phyloP scores from a whole-genome alignment of 169 alveolate genomes.

The Eimeria nieschulzi region DNA sequence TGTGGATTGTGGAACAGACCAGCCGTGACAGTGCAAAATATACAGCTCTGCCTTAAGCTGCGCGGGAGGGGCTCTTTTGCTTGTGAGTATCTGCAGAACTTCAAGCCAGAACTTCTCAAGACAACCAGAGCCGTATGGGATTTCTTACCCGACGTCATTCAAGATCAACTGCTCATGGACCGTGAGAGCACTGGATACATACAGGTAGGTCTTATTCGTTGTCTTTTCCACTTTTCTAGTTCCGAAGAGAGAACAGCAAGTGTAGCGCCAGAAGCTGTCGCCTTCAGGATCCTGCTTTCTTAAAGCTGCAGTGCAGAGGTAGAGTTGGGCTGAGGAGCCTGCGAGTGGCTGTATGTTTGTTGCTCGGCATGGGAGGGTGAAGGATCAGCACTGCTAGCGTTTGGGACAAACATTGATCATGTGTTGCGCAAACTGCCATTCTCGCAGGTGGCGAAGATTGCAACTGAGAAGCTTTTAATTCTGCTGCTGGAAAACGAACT shows the following conservation, averaged over 20 bases:
- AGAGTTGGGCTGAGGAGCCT: no score
- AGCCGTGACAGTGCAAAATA: no score
- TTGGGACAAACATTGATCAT: no score
- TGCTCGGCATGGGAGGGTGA: not conserved
- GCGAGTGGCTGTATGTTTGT: not conserved
- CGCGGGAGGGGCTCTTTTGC: no score
- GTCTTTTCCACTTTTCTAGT: no score
- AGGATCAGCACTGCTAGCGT: no score
- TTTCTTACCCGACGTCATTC: conserved; percentile 93
- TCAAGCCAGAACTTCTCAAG: conserved; percentile 65
- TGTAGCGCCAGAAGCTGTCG: no score
- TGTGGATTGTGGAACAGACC: no score
- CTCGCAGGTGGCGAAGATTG: conserved; percentile 95
- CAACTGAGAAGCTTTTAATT: conserved; percentile 97
- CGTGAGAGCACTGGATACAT: conserved; percentile 99
- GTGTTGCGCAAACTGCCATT: not conserved
- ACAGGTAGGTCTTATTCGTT: conserved; percentile 76
- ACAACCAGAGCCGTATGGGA: conserved; percentile 84
- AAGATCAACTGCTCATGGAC: conserved; percentile 96
- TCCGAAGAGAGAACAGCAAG: no score
- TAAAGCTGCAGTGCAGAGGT: no score
- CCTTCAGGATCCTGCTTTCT: no score
- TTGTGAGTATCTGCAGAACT: conserved; percentile 35
- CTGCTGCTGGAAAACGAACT: conserved; percentile 88
- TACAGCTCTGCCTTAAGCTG: no score